Conservation (phyloP, 2,329 filamentous ascomycete genomes). For the Chalaropsis ovoidea region DNA sequence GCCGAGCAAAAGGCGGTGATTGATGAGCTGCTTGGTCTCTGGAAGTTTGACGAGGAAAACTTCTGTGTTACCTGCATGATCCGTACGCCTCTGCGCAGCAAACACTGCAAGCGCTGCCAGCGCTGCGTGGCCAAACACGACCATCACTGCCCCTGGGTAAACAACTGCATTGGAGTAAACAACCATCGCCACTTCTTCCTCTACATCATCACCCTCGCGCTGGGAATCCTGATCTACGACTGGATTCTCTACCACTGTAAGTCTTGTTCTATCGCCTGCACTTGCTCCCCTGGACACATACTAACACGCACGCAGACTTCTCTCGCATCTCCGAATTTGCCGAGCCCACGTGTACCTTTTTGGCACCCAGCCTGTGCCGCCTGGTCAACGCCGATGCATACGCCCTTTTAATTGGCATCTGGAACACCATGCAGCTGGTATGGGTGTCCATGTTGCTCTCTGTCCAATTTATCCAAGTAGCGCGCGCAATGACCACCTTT, state of each 20-base stretch:
- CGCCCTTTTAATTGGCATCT: constrained; percentile 67
- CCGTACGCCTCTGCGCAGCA: constrained; percentile 80
- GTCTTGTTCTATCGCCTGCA: constrained; percentile 28
- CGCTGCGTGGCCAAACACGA: constrained; percentile 94
- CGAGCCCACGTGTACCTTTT: constrained; percentile 56
- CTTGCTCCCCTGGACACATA: constrained; percentile 9
- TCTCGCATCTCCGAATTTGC: constrained; percentile 45
- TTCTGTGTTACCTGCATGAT: constrained; percentile 96
- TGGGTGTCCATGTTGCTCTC: constrained; percentile 97
- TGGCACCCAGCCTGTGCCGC: constrained; percentile 65
- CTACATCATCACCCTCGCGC: constrained; percentile 68
- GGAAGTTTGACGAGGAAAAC: constrained; percentile 88
- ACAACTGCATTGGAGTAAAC: constrained; percentile 91
- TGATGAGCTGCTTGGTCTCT: constrained; percentile 69
- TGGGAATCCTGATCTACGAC: constrained; percentile 64
- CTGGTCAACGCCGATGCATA: constrained; percentile 73
- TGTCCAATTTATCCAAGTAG: constrained; percentile 87
- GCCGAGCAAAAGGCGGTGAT: constrained; percentile 84
- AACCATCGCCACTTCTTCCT: constrained; percentile 94
- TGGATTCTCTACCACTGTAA: constrained; percentile 62
- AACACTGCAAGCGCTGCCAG: constrained; percentile 85
- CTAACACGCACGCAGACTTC: constrained; percentile 47
- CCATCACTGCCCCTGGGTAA: constrained; percentile 96
- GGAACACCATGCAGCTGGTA: constrained; percentile 73
- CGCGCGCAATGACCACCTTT: constrained; percentile 86